Percentiles rank a stretch among this genome's conserved stretches.
Conservation (phyloP, 108 stramenopile genomes). For the Nitzschia sp. region DNA sequence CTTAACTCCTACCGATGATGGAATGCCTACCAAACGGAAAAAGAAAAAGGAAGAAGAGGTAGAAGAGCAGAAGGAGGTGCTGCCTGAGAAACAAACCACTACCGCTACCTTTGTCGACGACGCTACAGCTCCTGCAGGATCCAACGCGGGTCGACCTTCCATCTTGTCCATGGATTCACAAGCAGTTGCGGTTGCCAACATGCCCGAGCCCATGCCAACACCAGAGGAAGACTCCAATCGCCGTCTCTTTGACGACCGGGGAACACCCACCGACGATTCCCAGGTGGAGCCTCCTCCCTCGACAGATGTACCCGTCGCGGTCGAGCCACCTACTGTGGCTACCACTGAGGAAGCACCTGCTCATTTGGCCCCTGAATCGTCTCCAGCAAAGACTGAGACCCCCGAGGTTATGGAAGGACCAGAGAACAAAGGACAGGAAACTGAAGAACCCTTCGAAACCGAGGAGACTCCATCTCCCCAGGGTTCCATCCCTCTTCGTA, state of each 20-base stretch:
- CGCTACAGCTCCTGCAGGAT: background rate
- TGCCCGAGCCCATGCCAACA: background rate
- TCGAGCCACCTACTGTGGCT: background rate
- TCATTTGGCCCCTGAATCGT: background rate
- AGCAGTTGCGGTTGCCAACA: conserved; percentile 13
- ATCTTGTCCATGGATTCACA: conserved; percentile 7
- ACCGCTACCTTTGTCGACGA: background rate
- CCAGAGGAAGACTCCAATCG: conserved; percentile 20
- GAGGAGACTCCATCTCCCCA: background rate
- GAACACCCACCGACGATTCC: background rate
- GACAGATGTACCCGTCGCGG: background rate
- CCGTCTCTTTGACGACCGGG: conserved; percentile 11
- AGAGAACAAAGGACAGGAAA: background rate
- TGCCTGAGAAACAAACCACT: background rate
- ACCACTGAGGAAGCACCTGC: background rate
- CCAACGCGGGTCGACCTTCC: conserved; percentile 1
- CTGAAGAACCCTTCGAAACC: too few species aligned
- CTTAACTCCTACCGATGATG: conserved; percentile 32
- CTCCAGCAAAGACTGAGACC: background rate
- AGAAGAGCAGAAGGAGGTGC: background rate
- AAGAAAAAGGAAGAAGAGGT: conserved; percentile 5
- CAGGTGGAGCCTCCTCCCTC: background rate
- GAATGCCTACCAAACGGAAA: conserved; percentile 4
- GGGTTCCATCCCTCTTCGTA: background rate
- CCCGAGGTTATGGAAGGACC: background rate